Evolutionary conservation across 768 basidiomycete genomes (phyloP), one percentile per base, ranked within the genome.

Genomic region (Pleurotus eryngii): DNA sequence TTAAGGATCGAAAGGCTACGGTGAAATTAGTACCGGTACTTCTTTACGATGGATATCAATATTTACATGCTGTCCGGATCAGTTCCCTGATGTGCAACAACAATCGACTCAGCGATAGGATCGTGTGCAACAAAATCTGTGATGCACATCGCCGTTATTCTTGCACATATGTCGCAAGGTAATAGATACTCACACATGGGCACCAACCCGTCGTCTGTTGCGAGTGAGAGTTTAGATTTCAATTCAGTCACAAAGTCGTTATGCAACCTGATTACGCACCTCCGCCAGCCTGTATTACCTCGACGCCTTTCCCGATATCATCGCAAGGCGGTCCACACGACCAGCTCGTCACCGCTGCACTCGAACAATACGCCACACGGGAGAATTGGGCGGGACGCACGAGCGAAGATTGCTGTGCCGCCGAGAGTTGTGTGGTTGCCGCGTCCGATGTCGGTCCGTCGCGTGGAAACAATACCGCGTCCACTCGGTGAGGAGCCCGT

Each of bases 21-120:
- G 15, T 40, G n/a, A 22, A 42, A 26, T 26, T 5, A 26, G 18
- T 30, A 35, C 18, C 15, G 24, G 20, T 46, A 30, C 35, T 39
- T n/a, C 30, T 27, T 24, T 4, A 11, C 30, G 20, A 35, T 22
- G 42, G 3, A 6, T 17, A 20, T 46, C 17, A 40, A 18, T 20
- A 24, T 24, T 22, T 30, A 73, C 74, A 72, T 51, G 49, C 68
- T 71, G 1, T 59, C 42, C 12, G 69, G 59, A 42, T 76, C 63
- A 9, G 76, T 77, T 15, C 76, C 77, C 53, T 77, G 67, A 56
- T 79, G 76, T 17, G 75, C 74, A 12, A 79, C 73, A 30, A 76
- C 71, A 56, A 78, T 65, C 22, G 66, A 68, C 26, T 72, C 56
- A 5, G 63, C 63, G 2, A 63, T 56, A 4, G 63, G 65, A 55